A percentile compares a stretch with the other conserved stretches of the same genome.
Evolutionary conservation across 148 eudicot species (phyloP).

Genomic region (Rhododendron mucronatum): DNA sequence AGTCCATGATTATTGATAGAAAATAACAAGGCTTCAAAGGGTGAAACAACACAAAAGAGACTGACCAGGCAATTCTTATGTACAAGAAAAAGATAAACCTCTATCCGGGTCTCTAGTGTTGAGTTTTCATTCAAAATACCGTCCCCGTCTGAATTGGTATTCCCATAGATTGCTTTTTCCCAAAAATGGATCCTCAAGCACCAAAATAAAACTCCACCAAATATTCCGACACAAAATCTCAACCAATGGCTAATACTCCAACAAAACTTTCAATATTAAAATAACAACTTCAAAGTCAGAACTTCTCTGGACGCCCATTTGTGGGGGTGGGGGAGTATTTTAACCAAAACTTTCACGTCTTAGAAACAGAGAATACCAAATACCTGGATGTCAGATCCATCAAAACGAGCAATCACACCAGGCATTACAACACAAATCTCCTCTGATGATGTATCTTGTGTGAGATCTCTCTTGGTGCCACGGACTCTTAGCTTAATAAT

Average conservation of each 20-base stretch:
- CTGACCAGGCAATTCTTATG: neutral
- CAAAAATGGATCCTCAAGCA: neutral
- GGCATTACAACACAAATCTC: constrained; percentile 84
- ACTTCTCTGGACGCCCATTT: neutral
- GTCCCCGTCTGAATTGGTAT: neutral
- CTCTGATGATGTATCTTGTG: constrained; percentile 70
- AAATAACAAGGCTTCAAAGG: constrained; percentile 2
- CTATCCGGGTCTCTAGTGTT: neutral
- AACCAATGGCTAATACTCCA: neutral
- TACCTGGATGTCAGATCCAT: constrained; percentile 91
- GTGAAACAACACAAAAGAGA: neutral
- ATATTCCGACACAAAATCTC: neutral
- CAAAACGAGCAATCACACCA: constrained; percentile 82
- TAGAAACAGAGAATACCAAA: constrained; percentile 2
- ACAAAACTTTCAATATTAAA: neutral
- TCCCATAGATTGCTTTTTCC: neutral
- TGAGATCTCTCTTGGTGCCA: constrained; percentile 65
- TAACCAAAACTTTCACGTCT: neutral
- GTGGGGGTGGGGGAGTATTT: neutral
- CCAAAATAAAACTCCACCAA: neutral
- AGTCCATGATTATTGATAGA: neutral
- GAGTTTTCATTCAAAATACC: neutral
- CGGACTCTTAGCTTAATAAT: constrained; percentile 79
- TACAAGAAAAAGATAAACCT: neutral
- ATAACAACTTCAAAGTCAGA: neutral